phyloP scores from a whole-genome alignment of 75 land plant genomes.

The Sequoia sempervirens region DNA sequence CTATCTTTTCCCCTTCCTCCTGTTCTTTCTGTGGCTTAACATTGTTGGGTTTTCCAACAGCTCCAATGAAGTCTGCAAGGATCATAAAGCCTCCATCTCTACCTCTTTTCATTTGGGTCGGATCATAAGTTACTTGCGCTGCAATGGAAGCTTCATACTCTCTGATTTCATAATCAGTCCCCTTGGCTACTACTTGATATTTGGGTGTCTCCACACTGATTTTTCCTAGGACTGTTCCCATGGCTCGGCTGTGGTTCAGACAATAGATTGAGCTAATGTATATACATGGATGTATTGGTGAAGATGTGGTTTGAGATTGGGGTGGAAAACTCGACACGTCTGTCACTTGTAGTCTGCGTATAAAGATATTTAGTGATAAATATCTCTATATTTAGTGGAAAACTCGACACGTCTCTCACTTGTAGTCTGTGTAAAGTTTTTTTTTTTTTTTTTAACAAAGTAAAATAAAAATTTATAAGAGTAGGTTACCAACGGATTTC shows the following conservation, averaged over 20 bases:
- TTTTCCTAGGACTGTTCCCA: conserved; percentile 43
- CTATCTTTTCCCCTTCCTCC: conserved; percentile 56
- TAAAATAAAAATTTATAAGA: too few species aligned
- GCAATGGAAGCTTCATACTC: conserved; percentile 63
- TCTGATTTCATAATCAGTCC: conserved; percentile 68
- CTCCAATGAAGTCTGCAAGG: conserved; percentile 92
- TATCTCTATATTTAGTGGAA: too few species aligned
- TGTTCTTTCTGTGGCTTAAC: conserved; percentile 23
- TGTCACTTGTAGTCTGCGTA: not conserved
- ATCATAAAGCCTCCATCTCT: conserved; percentile 82
- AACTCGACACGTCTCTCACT: conserved; percentile 2
- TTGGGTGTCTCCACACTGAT: conserved; percentile 85
- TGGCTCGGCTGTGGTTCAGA: not conserved
- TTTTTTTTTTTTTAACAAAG: too few species aligned
- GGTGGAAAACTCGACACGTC: not conserved
- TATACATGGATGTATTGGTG: not conserved
- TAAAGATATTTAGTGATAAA: too few species aligned
- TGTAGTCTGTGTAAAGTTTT: too few species aligned
- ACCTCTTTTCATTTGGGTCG: conserved; percentile 55
- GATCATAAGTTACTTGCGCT: conserved; percentile 88
- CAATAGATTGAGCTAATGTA: not conserved
- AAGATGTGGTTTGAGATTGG: not conserved
- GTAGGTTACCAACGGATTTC: too few species aligned
- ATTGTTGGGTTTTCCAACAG: conserved; percentile 77
- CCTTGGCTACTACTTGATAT: conserved; percentile 43